Conservation (phyloP, 2,329 filamentous ascomycete genomes). For the Fusarium sp. region DNA sequence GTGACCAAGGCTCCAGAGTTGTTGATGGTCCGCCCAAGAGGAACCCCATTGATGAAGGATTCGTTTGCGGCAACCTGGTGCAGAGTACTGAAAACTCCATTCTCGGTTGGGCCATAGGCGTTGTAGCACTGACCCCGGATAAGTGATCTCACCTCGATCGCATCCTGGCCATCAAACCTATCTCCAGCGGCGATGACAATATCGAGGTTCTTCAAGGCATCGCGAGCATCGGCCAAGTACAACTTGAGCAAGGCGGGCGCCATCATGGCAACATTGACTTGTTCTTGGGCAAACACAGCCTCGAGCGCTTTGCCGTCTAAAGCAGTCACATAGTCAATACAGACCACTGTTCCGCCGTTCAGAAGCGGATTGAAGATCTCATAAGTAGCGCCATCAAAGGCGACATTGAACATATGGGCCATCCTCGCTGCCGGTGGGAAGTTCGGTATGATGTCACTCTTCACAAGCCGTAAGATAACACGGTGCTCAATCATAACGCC, state of each 20-base stretch:
- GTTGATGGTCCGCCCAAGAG: conserved; percentile 38
- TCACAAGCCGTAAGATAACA: conserved; percentile 28
- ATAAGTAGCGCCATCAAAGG: conserved; percentile 39
- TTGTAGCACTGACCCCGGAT: conserved; percentile 14
- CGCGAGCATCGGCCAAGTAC: conserved; percentile 15
- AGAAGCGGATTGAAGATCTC: conserved; percentile 42
- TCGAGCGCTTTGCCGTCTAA: conserved; percentile 28
- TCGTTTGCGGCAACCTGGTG: conserved; percentile 19
- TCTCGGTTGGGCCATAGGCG: conserved; percentile 47
- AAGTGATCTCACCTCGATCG: background rate
- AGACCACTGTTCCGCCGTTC: conserved; percentile 39
- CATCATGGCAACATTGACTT: conserved; percentile 17
- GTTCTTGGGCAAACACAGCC: conserved; percentile 12
- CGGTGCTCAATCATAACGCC: conserved; percentile 59
- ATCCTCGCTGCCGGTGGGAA: background rate
- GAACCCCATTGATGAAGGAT: conserved; percentile 37
- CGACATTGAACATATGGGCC: conserved; percentile 39
- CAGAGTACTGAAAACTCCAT: conserved; percentile 33
- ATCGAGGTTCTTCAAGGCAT: conserved; percentile 17
- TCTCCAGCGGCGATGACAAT: conserved; percentile 35
- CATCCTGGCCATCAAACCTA: conserved; percentile 26
- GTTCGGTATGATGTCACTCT: conserved; percentile 13
- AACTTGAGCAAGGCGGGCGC: conserved; percentile 35
- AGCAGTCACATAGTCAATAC: conserved; percentile 34
- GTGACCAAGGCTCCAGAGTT: conserved; percentile 44